These are phyloP conservation scores for Prunus yedoensis DNA, from an alignment of 331 rosid species.

Conservation along the genomic window DNA sequence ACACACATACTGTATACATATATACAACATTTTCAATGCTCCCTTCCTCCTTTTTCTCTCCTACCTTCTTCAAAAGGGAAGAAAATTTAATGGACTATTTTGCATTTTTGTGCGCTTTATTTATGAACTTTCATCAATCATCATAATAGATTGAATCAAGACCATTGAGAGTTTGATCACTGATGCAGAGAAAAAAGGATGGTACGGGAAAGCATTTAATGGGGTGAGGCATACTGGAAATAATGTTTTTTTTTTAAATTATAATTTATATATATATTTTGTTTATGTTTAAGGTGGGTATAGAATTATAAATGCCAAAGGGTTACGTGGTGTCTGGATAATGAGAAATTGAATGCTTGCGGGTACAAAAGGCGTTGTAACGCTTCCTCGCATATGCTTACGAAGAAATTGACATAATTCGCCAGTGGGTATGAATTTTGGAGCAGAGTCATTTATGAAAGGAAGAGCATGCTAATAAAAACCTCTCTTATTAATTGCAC, in stretches of 20 bases:
- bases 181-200: background rate
- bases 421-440: background rate
- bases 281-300: background rate
- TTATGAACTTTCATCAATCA: background rate
- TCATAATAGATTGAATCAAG: background rate
- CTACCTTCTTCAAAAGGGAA: no score
- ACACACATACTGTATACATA: background rate
- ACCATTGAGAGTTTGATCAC: background rate
- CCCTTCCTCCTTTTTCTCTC: no score
- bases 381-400: constrained; percentile 6
- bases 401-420: background rate
- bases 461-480: constrained; percentile 8
- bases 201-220: background rate
- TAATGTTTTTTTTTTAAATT: background rate
- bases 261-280: background rate
- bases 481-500: background rate
- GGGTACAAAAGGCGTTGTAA: constrained; percentile 16
- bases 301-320: background rate
- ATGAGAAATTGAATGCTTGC: constrained; percentile 16
- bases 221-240: background rate
- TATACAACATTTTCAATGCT: no score
- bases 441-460: constrained; percentile 15
- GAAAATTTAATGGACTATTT: no score
- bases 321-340: constrained; percentile 2
- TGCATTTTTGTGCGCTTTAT: background rate